Conservation (phyloP, 768 basidiomycete species). For the Strobilomyces dryophilus region DNA sequence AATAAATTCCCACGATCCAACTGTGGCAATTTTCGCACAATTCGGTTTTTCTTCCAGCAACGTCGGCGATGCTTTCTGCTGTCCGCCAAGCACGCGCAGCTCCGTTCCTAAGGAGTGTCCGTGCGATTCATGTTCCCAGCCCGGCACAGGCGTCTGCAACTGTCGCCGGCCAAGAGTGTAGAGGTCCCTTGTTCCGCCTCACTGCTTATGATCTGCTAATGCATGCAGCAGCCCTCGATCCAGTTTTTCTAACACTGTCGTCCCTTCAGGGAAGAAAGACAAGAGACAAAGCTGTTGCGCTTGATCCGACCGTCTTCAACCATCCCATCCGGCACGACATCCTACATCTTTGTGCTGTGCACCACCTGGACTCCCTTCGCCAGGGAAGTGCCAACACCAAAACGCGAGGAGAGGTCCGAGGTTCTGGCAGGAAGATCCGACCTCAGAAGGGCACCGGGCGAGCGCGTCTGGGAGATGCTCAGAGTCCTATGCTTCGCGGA, state of each 20-base stretch:
- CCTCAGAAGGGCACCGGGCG: slow-evolving; percentile 89
- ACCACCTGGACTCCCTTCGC: slow-evolving; percentile 84
- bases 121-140: background rate
- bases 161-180: slow-evolving; percentile 6
- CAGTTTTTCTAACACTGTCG: slow-evolving; percentile 61
- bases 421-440: slow-evolving; percentile 85
- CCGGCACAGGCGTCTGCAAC: slow-evolving; percentile 12
- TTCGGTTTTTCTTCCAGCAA: background rate
- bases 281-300: slow-evolving; percentile 48
- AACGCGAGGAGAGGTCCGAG: slow-evolving; percentile 84
- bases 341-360: slow-evolving; percentile 86
- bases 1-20: slow-evolving; percentile 23
- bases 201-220: slow-evolving; percentile 9
- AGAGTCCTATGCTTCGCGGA: slow-evolving; percentile 83
- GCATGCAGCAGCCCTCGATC: slow-evolving; percentile 34
- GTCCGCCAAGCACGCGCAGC: slow-evolving; percentile 10
- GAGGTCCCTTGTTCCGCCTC: slow-evolving; percentile 13
- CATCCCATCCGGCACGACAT: slow-evolving; percentile 90
- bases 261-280: slow-evolving; percentile 45
- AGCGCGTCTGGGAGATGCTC: slow-evolving; percentile 86
- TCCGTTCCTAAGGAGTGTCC: background rate
- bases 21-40: slow-evolving; percentile 14
- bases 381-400: slow-evolving; percentile 92
- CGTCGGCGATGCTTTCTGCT: slow-evolving; percentile 15
- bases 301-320: slow-evolving; percentile 80